Conservation (phyloP, 1,284 basidiomycete species). For the Ustilago xerochloae region DNA sequence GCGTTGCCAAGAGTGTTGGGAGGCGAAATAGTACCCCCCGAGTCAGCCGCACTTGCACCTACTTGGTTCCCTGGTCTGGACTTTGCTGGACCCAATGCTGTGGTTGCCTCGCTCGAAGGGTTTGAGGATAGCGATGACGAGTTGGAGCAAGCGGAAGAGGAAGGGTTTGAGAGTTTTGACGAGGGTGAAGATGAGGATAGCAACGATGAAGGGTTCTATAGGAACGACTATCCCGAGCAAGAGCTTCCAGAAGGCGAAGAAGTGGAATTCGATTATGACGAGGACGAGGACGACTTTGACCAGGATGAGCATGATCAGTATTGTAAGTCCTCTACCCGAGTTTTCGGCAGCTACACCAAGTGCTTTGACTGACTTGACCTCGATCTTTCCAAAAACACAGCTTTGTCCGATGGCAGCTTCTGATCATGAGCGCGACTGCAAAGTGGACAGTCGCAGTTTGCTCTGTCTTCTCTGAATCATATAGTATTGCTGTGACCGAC, state of each 20-base stretch:
- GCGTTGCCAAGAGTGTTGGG: conserved; percentile 38
- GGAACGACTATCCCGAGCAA: conserved; percentile 65
- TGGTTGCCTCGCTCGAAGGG: conserved; percentile 32
- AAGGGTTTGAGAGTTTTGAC: conserved; percentile 49
- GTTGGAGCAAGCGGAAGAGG: conserved; percentile 35
- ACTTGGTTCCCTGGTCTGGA: conserved; percentile 35
- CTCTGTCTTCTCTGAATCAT: background rate
- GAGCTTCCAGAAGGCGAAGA: conserved; percentile 58
- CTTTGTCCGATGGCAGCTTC: conserved; percentile 43
- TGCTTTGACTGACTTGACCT: background rate
- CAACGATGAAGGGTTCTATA: conserved; percentile 66
- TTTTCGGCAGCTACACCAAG: background rate
- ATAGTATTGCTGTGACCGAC: background rate
- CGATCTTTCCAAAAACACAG: background rate
- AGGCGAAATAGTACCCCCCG: conserved; percentile 34
- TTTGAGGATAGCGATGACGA: conserved; percentile 47
- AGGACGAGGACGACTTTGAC: conserved; percentile 40
- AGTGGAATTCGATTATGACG: conserved; percentile 42
- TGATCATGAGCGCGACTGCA: background rate
- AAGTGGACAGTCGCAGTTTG: conserved; percentile 1
- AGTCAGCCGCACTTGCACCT: conserved; percentile 19
- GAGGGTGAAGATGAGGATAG: conserved; percentile 66
- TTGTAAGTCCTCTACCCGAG: conserved; percentile 24
- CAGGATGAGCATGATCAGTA: conserved; percentile 44
- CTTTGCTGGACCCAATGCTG: conserved; percentile 32